Percentiles rank a stretch among this genome's conserved stretches.
phyloP scores from a whole-genome alignment of 108 stramenopile genomes.

The Cyclotella sp. region DNA sequence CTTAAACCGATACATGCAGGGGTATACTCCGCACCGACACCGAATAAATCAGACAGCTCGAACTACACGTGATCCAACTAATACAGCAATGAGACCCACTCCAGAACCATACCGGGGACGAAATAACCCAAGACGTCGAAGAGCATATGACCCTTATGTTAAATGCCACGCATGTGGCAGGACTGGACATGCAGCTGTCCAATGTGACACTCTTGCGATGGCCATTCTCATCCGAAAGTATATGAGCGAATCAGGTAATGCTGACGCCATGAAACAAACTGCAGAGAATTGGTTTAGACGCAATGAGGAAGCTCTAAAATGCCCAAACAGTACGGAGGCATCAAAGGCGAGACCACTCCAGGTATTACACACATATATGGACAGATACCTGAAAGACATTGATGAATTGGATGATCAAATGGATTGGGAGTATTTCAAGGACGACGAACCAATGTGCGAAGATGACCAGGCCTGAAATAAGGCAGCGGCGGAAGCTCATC shows the following conservation, averaged over 20 bases:
- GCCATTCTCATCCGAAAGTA: neutral
- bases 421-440: neutral
- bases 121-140: neutral
- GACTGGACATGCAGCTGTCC: neutral
- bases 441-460: neutral
- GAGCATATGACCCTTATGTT: neutral
- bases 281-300: neutral
- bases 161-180: neutral
- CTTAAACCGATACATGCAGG: too few species aligned
- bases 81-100: too few species aligned
- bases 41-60: too few species aligned
- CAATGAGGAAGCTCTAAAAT: neutral
- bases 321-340: neutral
- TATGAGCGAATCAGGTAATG: neutral
- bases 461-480: neutral
- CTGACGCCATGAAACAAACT: neutral
- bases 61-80: too few species aligned
- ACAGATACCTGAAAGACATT: neutral
- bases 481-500: neutral
- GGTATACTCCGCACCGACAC: too few species aligned
- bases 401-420: neutral
- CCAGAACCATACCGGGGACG: too few species aligned
- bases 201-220: neutral
- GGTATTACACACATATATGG: neutral
- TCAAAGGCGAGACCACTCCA: neutral